Evolutionary conservation across 768 basidiomycete species (phyloP).

Genomic region (Russula virescens): DNA sequence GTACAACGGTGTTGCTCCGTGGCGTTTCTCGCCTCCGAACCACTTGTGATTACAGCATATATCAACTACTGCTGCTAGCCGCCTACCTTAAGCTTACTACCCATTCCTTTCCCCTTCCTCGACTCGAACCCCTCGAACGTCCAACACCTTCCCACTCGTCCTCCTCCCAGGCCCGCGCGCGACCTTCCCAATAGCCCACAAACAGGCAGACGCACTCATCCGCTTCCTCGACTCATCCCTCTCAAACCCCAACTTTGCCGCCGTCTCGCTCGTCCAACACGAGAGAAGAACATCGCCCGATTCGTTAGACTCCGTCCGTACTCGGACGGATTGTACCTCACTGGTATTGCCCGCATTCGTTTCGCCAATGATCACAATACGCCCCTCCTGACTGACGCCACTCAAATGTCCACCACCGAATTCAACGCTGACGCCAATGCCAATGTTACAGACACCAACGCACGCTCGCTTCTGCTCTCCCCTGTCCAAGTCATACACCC

Average conservation of each 20-base stretch:
- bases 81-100: not conserved
- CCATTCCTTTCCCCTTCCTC: not conserved
- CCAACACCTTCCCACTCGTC: constrained; percentile 61
- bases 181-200: constrained; percentile 57
- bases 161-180: constrained; percentile 70
- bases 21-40: too few species aligned
- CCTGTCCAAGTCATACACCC: constrained; percentile 29
- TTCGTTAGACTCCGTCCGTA: constrained; percentile 57
- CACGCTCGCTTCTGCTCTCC: constrained; percentile 19
- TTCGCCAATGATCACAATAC: constrained; percentile 35
- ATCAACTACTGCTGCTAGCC: too few species aligned
- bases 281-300: constrained; percentile 43
- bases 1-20: too few species aligned
- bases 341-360: constrained; percentile 63
- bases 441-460: constrained; percentile 11
- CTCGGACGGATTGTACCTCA: constrained; percentile 59
- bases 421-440: constrained; percentile 31
- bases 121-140: too few species aligned
- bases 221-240: constrained; percentile 27
- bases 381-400: constrained; percentile 28
- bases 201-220: constrained; percentile 60
- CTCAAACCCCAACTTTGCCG: constrained; percentile 24
- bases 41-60: too few species aligned
- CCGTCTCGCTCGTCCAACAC: constrained; percentile 46
- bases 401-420: too few species aligned